These are phyloP conservation scores for Sugiyamaella xylanicola DNA, from an alignment of 1,139 yeast genomes.

Conservation along the genomic window DNA sequence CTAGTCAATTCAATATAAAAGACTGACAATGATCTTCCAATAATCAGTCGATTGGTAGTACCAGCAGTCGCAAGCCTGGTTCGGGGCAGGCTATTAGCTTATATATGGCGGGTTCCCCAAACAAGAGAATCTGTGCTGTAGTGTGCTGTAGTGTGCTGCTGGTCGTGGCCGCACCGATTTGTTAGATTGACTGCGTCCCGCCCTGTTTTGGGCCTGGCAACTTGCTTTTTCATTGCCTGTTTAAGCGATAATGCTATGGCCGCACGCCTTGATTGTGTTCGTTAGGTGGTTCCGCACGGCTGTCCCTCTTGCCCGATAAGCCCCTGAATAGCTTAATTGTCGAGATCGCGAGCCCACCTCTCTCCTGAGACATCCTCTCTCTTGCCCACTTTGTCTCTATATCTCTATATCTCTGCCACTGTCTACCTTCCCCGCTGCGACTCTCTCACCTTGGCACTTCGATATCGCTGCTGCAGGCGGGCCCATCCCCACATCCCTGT, in stretches of 20 bases:
- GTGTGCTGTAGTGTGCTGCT: neutral
- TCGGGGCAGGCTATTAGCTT: neutral
- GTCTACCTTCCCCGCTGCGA: too few species aligned
- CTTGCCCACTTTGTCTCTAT: too few species aligned
- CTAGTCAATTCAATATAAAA: neutral
- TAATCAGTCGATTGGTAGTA: neutral
- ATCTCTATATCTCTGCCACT: too few species aligned
- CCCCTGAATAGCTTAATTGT: conserved; percentile 1
- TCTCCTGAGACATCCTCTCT: too few species aligned
- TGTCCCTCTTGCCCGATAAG: neutral
- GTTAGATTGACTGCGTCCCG: conserved; percentile 7
- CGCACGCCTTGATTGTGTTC: neutral
- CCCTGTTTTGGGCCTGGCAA: neutral
- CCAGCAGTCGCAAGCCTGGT: neutral
- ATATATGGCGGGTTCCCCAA: neutral
- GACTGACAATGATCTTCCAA: neutral
- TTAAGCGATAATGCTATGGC: conserved; percentile 8
- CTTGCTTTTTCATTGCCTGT: conserved; percentile 12
- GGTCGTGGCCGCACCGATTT: conserved; percentile 9
- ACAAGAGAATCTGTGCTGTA: conserved; percentile 1
- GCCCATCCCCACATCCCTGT: too few species aligned
- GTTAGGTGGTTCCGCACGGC: neutral
- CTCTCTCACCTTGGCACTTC: too few species aligned
- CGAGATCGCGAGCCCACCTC: too few species aligned
- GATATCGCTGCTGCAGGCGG: neutral